phyloP scores from a whole-genome alignment of 2,329 filamentous ascomycete genomes.

The Lachnellula hyalina region DNA sequence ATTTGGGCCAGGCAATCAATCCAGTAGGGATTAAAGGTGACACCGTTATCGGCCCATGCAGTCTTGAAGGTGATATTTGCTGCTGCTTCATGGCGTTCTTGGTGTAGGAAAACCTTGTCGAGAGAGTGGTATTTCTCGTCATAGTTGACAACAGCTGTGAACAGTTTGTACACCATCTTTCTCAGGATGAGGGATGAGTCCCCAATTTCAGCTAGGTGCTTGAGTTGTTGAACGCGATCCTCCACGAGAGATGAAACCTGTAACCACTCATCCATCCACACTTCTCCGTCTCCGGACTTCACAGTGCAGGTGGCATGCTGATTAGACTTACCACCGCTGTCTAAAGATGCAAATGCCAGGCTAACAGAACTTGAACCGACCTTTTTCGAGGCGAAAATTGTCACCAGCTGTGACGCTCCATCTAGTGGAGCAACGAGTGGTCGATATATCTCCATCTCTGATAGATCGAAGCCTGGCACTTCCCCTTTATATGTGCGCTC shows the following conservation, averaged over 20 bases:
- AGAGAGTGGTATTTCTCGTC: conserved; percentile 24
- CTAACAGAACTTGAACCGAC: too few relatives aligned
- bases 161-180: conserved; percentile 33
- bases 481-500: background rate
- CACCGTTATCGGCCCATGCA: too few relatives aligned
- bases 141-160: conserved; percentile 28
- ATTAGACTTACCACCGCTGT: too few relatives aligned
- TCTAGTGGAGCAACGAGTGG: background rate
- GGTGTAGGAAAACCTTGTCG: conserved; percentile 25
- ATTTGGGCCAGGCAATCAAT: too few relatives aligned
- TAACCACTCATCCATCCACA: too few relatives aligned
- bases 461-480: background rate
- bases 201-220: conserved; percentile 41
- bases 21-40: too few relatives aligned
- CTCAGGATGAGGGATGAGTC: conserved; percentile 50
- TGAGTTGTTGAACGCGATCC: background rate
- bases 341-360: too few relatives aligned
- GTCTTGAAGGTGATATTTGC: conserved; percentile 30
- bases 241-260: background rate
- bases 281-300: too few relatives aligned
- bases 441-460: background rate
- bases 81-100: conserved; percentile 23
- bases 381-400: too few relatives aligned
- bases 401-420: too few relatives aligned
- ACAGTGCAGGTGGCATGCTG: too few relatives aligned